These are phyloP conservation scores for Cafeteria roenbergensis DNA, from an alignment of 108 stramenopile species.

Conservation along the genomic window DNA sequence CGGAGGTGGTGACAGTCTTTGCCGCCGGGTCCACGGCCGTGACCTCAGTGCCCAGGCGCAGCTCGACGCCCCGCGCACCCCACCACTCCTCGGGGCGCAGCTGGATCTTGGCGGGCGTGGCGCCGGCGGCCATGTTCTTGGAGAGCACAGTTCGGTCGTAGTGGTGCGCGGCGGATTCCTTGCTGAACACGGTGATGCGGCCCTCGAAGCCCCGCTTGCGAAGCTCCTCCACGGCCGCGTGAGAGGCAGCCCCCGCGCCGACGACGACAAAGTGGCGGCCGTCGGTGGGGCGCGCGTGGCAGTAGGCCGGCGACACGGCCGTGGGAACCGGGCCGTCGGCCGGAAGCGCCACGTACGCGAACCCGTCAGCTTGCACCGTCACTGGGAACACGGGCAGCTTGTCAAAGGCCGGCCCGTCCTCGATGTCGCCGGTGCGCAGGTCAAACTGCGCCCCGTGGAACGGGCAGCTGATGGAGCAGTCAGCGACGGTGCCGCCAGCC, in stretches of 20 bases:
- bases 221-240: not conserved
- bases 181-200: not conserved
- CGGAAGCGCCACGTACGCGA: not conserved
- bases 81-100: not conserved
- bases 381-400: not conserved
- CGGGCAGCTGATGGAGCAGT: not conserved
- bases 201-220: not conserved
- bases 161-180: not conserved
- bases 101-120: no score
- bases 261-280: not conserved
- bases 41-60: not conserved
- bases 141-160: slow-evolving; percentile 3
- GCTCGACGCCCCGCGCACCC: not conserved
- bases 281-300: not conserved
- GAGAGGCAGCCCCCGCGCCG: not conserved
- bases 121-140: not conserved
- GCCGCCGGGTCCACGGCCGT: not conserved
- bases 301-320: not conserved
- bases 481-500: not conserved
- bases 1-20: not conserved
- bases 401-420: slow-evolving; percentile 3
- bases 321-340: not conserved
- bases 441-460: not conserved
- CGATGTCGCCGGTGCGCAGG: slow-evolving; percentile 2
- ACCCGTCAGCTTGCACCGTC: not conserved